phyloP scores from a whole-genome alignment of 1,284 basidiomycete genomes.

The Porodaedalea pini region DNA sequence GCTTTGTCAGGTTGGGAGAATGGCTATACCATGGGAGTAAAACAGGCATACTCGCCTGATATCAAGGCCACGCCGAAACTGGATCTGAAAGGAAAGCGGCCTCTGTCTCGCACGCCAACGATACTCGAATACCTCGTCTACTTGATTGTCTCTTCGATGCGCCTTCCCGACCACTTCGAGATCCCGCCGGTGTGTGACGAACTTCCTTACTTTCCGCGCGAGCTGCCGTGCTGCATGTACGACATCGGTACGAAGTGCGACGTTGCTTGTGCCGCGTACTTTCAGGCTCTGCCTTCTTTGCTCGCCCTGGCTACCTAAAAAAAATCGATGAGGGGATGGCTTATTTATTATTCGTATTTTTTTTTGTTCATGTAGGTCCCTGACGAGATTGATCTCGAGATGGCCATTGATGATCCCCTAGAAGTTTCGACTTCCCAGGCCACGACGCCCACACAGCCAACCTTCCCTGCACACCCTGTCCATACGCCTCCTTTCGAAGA shows the following conservation, averaged over 20 bases:
- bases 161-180: slow-evolving; percentile 8
- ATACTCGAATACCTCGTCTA: slow-evolving; percentile 30
- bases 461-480: not conserved
- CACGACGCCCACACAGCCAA: not conserved
- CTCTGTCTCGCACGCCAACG: slow-evolving; percentile 21
- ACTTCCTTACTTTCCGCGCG: slow-evolving; percentile 21
- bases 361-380: slow-evolving; percentile 40
- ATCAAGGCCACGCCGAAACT: not conserved
- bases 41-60: not conserved
- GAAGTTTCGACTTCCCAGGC: not conserved
- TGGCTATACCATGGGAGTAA: slow-evolving; percentile 15
- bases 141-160: slow-evolving; percentile 31
- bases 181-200: slow-evolving; percentile 33
- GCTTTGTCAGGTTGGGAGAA: slow-evolving; percentile 16
- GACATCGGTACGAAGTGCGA: slow-evolving; percentile 36
- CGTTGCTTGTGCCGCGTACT: slow-evolving; percentile 33
- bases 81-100: slow-evolving; percentile 15
- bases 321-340: slow-evolving; percentile 8
- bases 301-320: not conserved
- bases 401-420: slow-evolving; percentile 6
- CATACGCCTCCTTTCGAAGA: not conserved
- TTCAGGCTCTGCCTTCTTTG: slow-evolving; percentile 31
- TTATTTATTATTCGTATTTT: slow-evolving; percentile 17
- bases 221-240: slow-evolving; percentile 40
- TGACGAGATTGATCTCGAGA: slow-evolving; percentile 35